phyloP scores from a whole-genome alignment of 2,329 filamentous ascomycete genomes.

The Aureobasidium sp. region DNA sequence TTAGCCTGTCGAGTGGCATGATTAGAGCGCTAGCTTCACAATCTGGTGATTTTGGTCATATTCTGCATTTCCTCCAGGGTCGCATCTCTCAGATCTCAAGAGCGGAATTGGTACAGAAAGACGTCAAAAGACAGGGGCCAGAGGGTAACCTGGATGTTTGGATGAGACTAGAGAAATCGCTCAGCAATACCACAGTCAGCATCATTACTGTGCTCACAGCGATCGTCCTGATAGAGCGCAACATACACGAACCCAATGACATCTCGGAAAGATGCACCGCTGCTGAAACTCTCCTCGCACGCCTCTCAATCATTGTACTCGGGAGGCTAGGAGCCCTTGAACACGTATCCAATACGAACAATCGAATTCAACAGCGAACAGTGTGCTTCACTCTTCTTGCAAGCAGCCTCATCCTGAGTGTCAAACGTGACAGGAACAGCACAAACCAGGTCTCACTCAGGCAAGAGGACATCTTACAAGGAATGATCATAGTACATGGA shows the following conservation, averaged over 20 bases:
- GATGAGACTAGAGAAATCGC: neutral
- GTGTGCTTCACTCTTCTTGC: neutral
- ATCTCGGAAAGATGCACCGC: neutral
- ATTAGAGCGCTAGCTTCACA: conserved; percentile 22
- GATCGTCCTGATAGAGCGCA: conserved; percentile 11
- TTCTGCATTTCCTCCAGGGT: neutral
- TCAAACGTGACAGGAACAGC: neutral
- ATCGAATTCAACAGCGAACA: neutral
- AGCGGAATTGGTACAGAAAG: neutral
- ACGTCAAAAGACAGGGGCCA: neutral
- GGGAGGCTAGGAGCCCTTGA: neutral
- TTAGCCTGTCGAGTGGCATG: conserved; percentile 28
- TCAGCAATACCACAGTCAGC: conserved; percentile 15
- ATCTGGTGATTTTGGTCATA: neutral
- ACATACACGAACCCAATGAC: neutral
- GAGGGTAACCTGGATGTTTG: neutral
- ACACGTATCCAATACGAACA: neutral
- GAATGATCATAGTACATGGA: neutral
- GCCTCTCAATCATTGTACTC: neutral
- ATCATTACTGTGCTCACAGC: conserved; percentile 15
- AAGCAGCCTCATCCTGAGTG: conserved; percentile 2
- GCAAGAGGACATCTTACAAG: neutral
- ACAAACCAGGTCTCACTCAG: neutral
- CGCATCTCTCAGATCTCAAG: neutral
- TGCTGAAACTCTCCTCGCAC: conserved; percentile 1